These are phyloP conservation scores for Apophysomyces ossiformis DNA, from an alignment of 371 early-diverging fungal genomes.

Conservation along the genomic window DNA sequence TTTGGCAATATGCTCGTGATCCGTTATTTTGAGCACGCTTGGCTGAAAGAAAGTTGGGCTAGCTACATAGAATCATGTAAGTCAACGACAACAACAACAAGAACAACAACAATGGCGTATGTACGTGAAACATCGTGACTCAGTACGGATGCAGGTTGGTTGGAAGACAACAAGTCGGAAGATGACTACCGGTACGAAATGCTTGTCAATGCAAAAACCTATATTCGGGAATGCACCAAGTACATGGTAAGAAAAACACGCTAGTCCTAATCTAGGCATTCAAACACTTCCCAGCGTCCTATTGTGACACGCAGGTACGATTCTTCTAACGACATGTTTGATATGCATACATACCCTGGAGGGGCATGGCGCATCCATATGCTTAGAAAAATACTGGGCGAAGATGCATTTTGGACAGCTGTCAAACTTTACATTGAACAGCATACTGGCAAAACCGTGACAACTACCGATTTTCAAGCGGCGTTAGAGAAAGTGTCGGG, in stretches of 20 bases:
- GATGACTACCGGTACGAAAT: constrained; percentile 50
- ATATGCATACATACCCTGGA: constrained; percentile 59
- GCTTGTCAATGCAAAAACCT: constrained; percentile 31
- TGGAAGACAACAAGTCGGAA: constrained; percentile 48
- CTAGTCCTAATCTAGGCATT: neutral
- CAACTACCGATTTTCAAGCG: constrained; percentile 61
- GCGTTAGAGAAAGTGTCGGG: constrained; percentile 54
- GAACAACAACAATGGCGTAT: neutral
- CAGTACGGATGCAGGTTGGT: constrained; percentile 33
- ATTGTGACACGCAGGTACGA: constrained; percentile 60
- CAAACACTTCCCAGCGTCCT: constrained; percentile 41
- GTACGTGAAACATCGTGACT: constrained; percentile 3
- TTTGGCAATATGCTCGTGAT: constrained; percentile 65
- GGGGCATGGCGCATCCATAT: constrained; percentile 62
- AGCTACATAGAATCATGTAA: constrained; percentile 51
- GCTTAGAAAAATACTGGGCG: constrained; percentile 56
- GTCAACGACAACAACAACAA: constrained; percentile 3
- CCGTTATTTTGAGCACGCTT: constrained; percentile 67
- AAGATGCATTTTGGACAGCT: constrained; percentile 58
- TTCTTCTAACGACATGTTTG: constrained; percentile 59
- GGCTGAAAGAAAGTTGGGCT: constrained; percentile 73
- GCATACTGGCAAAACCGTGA: constrained; percentile 42
- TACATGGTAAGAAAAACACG: constrained; percentile 41
- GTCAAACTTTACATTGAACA: constrained; percentile 48
- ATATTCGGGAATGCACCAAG: constrained; percentile 41